Conservation (phyloP, 805 yeast genomes). For the Zygotorulaspora sp. region DNA sequence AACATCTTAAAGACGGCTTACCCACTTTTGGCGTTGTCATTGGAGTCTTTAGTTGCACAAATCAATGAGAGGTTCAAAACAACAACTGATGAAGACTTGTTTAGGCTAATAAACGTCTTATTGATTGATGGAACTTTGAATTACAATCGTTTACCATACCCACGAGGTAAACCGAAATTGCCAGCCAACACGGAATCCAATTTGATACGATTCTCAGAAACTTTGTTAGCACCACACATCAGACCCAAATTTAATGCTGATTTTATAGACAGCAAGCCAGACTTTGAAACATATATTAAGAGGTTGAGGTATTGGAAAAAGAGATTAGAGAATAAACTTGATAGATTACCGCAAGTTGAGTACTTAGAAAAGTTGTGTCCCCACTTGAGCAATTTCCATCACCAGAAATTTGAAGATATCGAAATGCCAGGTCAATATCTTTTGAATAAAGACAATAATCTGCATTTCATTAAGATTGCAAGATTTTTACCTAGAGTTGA, state of each 20-base stretch:
- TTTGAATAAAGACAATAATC: constrained; percentile 78
- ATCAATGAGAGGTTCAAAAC: constrained; percentile 90
- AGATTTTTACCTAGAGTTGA: constrained; percentile 87
- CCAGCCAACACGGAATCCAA: constrained; percentile 91
- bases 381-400: constrained; percentile 94
- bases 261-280: constrained; percentile 81
- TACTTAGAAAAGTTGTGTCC: constrained; percentile 90
- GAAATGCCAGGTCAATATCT: constrained; percentile 97
- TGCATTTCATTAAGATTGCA: constrained; percentile 90
- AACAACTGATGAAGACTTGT: constrained; percentile 93
- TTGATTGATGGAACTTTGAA: constrained; percentile 91
- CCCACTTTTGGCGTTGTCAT: constrained; percentile 84
- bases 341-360: constrained; percentile 72
- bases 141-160: constrained; percentile 78
- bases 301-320: constrained; percentile 90
- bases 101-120: constrained; percentile 85
- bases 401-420: constrained; percentile 95
- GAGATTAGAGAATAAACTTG: constrained; percentile 84
- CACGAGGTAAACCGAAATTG: constrained; percentile 79
- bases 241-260: constrained; percentile 89
- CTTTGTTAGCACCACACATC: constrained; percentile 82
- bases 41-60: constrained; percentile 94
- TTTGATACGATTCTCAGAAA: constrained; percentile 84
- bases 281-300: constrained; percentile 77
- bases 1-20: constrained; percentile 94